A percentile compares a stretch with the other conserved stretches of the same genome.
phyloP scores from a whole-genome alignment of 2,329 filamentous ascomycete genomes.

The Epichloe baconii region DNA sequence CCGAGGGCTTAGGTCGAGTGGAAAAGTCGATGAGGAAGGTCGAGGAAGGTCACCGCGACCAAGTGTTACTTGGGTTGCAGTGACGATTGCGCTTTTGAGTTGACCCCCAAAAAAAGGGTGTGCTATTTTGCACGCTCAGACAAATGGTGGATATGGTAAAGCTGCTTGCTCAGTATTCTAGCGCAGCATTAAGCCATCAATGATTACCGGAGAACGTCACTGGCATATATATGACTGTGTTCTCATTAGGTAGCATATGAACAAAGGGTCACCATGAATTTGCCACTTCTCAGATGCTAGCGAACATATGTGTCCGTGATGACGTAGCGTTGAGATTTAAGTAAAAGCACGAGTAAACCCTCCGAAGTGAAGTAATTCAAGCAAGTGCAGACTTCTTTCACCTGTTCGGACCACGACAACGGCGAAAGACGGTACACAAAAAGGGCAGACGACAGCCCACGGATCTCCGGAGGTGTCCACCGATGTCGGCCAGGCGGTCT shows the following conservation, averaged over 20 bases:
- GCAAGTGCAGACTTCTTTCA: too few species aligned
- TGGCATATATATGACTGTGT: not conserved
- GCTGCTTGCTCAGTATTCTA: not conserved
- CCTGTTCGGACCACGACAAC: too few species aligned
- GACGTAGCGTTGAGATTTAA: not conserved
- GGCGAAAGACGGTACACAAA: too few species aligned
- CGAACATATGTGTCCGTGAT: not conserved
- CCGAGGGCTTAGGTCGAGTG: slow-evolving; percentile 12
- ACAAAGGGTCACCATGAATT: not conserved
- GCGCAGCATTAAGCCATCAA: not conserved
- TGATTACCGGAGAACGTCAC: not conserved
- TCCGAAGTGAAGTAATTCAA: too few species aligned
- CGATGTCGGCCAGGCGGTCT: not conserved
- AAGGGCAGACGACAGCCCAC: too few species aligned
- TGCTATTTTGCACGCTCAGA: not conserved
- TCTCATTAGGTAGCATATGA: not conserved
- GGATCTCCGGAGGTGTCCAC: not conserved
- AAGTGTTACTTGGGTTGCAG: not conserved
- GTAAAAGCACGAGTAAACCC: too few species aligned
- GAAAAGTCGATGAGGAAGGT: slow-evolving; percentile 3
- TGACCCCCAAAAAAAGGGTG: not conserved
- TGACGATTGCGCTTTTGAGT: not conserved
- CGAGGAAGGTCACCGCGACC: not conserved
- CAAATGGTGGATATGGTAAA: not conserved
- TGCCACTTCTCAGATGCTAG: not conserved